phyloP scores from a whole-genome alignment of 1,284 basidiomycete species.

The Marasmius fiardii region DNA sequence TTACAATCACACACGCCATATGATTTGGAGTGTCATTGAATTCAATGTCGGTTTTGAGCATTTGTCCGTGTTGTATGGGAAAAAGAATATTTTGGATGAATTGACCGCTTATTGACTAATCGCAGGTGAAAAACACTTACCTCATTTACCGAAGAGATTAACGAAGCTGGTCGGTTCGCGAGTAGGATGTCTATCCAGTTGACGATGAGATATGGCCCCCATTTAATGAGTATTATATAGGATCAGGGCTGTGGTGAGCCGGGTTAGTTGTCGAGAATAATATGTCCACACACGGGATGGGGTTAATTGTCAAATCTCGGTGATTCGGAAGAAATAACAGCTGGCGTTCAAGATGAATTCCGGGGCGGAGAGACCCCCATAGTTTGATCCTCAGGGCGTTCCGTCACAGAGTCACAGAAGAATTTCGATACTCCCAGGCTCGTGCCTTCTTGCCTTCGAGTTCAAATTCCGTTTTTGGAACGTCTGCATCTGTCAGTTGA shows the following conservation, averaged over 20 bases:
- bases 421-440: background rate
- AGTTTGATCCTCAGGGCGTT: conserved; percentile 14
- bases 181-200: no score
- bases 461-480: conserved; percentile 1
- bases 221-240: no score
- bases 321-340: conserved; percentile 4
- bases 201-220: no score
- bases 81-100: background rate
- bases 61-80: background rate
- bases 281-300: background rate
- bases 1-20: background rate
- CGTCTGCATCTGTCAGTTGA: conserved; percentile 6
- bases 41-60: background rate
- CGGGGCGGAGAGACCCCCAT: conserved; percentile 1
- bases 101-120: background rate
- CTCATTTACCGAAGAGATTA: no score
- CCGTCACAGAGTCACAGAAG: no score
- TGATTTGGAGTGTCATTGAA: background rate
- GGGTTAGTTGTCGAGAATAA: background rate
- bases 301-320: conserved; percentile 4
- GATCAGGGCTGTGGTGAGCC: background rate
- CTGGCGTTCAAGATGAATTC: conserved; percentile 7
- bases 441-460: background rate
- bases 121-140: no score
- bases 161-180: no score